Conservation (phyloP, 768 basidiomycete genomes). For the Russula olivacea region DNA sequence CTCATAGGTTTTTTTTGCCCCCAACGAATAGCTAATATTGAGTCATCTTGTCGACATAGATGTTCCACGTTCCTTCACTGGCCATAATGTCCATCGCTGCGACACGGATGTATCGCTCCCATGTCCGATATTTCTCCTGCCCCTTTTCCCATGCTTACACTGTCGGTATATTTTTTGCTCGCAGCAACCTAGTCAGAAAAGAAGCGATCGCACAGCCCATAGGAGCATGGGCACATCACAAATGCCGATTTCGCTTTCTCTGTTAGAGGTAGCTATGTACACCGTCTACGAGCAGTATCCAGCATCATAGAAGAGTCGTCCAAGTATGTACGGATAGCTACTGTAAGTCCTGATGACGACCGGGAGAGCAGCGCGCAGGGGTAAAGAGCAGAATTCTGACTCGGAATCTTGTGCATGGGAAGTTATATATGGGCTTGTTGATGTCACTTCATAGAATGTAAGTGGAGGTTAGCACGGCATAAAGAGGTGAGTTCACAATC, state of each 20-base stretch:
- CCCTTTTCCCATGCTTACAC: neutral
- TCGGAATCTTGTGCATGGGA: too few species aligned
- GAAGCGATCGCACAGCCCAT: neutral
- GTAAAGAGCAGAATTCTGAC: too few species aligned
- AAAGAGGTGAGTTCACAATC: too few species aligned
- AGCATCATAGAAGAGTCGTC: neutral
- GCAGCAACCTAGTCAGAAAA: neutral
- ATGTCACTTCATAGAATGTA: too few species aligned
- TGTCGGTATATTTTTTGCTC: neutral
- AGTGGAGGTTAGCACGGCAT: too few species aligned
- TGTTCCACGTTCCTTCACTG: neutral
- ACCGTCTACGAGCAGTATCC: neutral
- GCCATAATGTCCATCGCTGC: neutral
- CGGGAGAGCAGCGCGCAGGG: too few species aligned
- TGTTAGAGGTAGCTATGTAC: neutral
- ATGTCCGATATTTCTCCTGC: neutral
- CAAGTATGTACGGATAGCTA: too few species aligned
- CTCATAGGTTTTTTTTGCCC: neutral
- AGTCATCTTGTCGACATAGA: neutral
- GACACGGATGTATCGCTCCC: neutral
- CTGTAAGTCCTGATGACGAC: too few species aligned
- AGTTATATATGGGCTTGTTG: too few species aligned
- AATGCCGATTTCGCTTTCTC: neutral
- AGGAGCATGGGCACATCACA: neutral
- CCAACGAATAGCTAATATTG: neutral